These are phyloP conservation scores for Novakomyces olei DNA, from an alignment of 805 yeast genomes.

Conservation along the genomic window DNA sequence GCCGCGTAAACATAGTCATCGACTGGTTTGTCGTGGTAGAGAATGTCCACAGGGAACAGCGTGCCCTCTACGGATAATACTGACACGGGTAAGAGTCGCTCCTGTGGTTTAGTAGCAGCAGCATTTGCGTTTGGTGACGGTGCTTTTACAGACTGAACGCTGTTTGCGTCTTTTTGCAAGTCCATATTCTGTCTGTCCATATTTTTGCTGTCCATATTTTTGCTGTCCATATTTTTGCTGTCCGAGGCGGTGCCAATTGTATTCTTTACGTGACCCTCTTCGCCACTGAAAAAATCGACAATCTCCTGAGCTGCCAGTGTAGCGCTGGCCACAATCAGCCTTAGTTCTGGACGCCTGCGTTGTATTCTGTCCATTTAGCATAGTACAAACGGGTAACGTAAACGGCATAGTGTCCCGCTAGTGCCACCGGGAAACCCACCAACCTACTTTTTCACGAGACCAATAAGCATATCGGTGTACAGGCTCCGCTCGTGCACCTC, in stretches of 20 bases:
- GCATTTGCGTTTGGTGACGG: constrained; percentile 1
- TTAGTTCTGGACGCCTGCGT: constrained; percentile 36
- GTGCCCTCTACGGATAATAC: constrained; percentile 42
- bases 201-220: too few species aligned
- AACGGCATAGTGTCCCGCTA: constrained; percentile 25
- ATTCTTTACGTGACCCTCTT: too few species aligned
- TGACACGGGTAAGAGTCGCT: constrained; percentile 3
- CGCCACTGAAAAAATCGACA: constrained; percentile 34
- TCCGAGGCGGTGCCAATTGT: too few species aligned
- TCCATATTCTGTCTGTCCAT: too few species aligned
- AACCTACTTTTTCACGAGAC: constrained; percentile 34
- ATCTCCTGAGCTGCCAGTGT: constrained; percentile 61
- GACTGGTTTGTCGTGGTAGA: constrained; percentile 33
- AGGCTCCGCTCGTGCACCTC: constrained; percentile 74
- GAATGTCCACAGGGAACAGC: constrained; percentile 55
- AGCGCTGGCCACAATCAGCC: constrained; percentile 62
- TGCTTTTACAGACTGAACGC: constrained; percentile 42
- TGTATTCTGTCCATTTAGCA: constrained; percentile 17
- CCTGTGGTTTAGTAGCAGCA: too few species aligned
- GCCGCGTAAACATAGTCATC: constrained; percentile 61
- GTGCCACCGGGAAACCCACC: constrained; percentile 24
- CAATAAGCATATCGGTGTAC: constrained; percentile 55
- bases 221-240: too few species aligned
- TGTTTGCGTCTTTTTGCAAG: constrained; percentile 22
- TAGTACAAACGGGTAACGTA: constrained; percentile 33